Base-by-base conservation (phyloP, 2,329 filamentous ascomycete genomes). In the Fusarium domesticum region DNA sequence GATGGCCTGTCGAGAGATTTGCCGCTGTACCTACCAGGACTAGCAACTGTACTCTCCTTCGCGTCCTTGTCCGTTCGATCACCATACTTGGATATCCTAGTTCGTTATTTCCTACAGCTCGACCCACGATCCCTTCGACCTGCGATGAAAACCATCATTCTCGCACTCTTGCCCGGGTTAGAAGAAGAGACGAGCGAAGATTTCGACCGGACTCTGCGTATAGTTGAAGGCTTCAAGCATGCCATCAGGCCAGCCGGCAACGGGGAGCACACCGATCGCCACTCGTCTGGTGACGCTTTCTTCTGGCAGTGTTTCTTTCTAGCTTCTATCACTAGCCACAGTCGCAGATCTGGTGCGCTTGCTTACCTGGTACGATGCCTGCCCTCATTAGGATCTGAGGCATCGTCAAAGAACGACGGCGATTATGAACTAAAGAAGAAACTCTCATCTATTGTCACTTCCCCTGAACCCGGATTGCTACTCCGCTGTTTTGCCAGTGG, bases 301-400 rank as follows among this genome's bases (percentile, higher is more conserved):
- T 98, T 97, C 65, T 98, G 93, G 93, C 93, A 98, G 70, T 96
- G 90, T 64, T 86, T 98, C 62, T 97, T 98, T 60, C 73, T 98
- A 15, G 89, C 92, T 8, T 86, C 89, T 15, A 93, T 98, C 48
- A 96, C 93, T 1, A 92, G 91, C 59, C 80, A 89, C 33, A 90
- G 84, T 48, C 80, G 92, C 48, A 83, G 93, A 43, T 83, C 88
- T 52, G 93, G 93, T 18, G 90, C 90, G 31, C 74, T 98, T 46
- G 90, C 91, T 23, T 98, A 95, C 65, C 74, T 98, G 32, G 76
- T 81, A 37, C 84, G 90, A 45, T 83, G 82, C 58, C 72, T 98
- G 20, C 93, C 95, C 12, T 43, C 51, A 6, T 51, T 70, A 18
- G 63, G 60, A 4, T 41, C 58, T 5, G 45, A 35, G 2, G 12